phyloP scores from a whole-genome alignment of 2,329 filamentous ascomycete species.

The Botrytis aclada region DNA sequence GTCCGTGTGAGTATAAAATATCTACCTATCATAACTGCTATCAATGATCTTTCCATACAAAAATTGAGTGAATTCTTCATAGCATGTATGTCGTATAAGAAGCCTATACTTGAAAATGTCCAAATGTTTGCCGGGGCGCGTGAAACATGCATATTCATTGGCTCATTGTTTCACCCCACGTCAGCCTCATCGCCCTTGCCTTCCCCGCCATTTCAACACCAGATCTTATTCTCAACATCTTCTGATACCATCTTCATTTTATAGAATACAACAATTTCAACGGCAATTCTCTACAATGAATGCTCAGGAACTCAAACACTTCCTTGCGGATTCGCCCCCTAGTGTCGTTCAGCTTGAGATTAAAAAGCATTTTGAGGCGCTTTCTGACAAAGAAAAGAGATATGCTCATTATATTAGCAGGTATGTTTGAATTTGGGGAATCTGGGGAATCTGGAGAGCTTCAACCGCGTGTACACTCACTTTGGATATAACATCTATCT shows the following conservation, averaged over 20 bases:
- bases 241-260: constrained; percentile 22
- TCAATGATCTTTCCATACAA: not conserved
- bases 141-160: constrained; percentile 16
- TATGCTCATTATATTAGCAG: constrained; percentile 89
- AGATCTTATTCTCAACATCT: constrained; percentile 4
- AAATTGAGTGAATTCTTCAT: not conserved
- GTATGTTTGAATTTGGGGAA: constrained; percentile 44
- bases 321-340: constrained; percentile 87
- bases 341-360: constrained; percentile 85
- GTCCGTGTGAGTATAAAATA: constrained; percentile 7
- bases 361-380: constrained; percentile 83
- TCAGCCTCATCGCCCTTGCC: constrained; percentile 10
- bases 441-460: not conserved
- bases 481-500: too few relatives aligned
- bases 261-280: constrained; percentile 28
- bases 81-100: not conserved
- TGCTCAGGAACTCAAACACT: constrained; percentile 64
- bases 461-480: not conserved
- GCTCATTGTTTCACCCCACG: constrained; percentile 15
- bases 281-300: constrained; percentile 46
- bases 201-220: constrained; percentile 7
- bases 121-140: constrained; percentile 1
- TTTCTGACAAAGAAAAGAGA: constrained; percentile 73
- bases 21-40: not conserved
- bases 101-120: not conserved